Conservation (phyloP, 495 filamentous ascomycete genomes). For the Ascobolus immersus region DNA sequence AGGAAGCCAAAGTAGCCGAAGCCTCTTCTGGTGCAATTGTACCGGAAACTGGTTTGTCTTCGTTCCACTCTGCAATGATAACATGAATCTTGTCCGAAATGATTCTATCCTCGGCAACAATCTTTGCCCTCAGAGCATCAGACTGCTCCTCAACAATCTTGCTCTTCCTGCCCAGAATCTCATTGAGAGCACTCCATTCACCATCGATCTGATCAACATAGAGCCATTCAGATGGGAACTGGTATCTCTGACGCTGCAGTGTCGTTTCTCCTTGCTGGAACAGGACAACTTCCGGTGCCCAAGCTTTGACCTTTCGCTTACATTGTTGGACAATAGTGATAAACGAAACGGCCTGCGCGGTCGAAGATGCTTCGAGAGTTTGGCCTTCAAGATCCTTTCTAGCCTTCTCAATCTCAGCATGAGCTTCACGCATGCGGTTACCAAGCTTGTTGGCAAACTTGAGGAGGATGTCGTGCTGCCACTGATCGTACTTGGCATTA, state of each 20-base stretch:
- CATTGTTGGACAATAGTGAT: slow-evolving; percentile 94
- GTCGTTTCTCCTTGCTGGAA: slow-evolving; percentile 90
- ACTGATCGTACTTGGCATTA: slow-evolving; percentile 96
- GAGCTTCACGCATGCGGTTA: slow-evolving; percentile 69
- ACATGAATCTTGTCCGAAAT: slow-evolving; percentile 67
- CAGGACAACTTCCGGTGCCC: slow-evolving; percentile 83
- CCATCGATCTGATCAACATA: slow-evolving; percentile 80
- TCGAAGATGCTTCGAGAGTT: slow-evolving; percentile 73
- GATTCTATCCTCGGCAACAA: slow-evolving; percentile 73
- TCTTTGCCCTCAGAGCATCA: slow-evolving; percentile 86
- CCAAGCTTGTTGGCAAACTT: slow-evolving; percentile 79
- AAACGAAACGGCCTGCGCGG: slow-evolving; percentile 86
- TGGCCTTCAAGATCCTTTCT: slow-evolving; percentile 70
- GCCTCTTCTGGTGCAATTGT: slow-evolving; percentile 73
- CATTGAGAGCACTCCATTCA: slow-evolving; percentile 75
- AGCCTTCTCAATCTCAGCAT: slow-evolving; percentile 67
- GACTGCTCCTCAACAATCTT: slow-evolving; percentile 91
- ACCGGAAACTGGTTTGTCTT: slow-evolving; percentile 88
- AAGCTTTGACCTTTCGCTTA: slow-evolving; percentile 71
- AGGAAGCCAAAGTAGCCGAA: slow-evolving; percentile 47
- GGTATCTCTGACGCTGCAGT: slow-evolving; percentile 65
- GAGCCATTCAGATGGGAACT: slow-evolving; percentile 81
- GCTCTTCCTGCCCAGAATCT: slow-evolving; percentile 63
- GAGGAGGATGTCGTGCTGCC: slow-evolving; percentile 86
- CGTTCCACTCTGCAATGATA: slow-evolving; percentile 62